Conservation (phyloP, 306 rosid species). For the Corylus americana region DNA sequence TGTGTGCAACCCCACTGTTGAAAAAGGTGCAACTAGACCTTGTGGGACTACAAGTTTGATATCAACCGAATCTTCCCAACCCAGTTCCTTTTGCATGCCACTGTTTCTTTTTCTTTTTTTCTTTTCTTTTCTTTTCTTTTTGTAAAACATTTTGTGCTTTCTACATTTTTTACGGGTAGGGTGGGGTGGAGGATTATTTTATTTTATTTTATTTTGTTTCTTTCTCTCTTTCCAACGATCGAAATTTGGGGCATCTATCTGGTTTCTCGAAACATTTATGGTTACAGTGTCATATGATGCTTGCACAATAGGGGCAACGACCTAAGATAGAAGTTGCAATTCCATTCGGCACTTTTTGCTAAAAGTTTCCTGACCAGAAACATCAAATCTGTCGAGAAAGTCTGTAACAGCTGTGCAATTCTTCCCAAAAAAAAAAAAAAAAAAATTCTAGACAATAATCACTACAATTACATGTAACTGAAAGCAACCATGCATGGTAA, state of each 20-base stretch:
- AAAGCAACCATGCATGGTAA: too few species aligned
- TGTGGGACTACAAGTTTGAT: slow-evolving; percentile 61
- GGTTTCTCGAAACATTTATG: slow-evolving; percentile 43
- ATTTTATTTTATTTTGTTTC: not conserved
- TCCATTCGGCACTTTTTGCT: slow-evolving; percentile 13
- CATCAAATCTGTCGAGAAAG: slow-evolving; percentile 9
- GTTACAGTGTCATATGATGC: slow-evolving; percentile 47
- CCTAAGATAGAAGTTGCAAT: slow-evolving; percentile 27
- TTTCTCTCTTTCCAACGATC: slow-evolving; percentile 22
- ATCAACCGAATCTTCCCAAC: slow-evolving; percentile 59
- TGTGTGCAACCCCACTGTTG: slow-evolving; percentile 30
- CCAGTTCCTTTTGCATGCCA: slow-evolving; percentile 56
- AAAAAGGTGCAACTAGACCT: slow-evolving; percentile 25
- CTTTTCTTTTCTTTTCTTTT: not conserved
- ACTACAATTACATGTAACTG: not conserved
- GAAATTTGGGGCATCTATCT: slow-evolving; percentile 29
- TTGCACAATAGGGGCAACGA: slow-evolving; percentile 44
- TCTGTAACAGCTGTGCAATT: not conserved
- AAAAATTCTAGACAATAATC: not conserved
- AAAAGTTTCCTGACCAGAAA: slow-evolving; percentile 22
- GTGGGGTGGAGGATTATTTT: too few species aligned
- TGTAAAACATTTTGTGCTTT: not conserved
- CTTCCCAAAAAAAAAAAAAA: not conserved
- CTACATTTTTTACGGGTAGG: not conserved
- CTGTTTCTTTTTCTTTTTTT: not conserved